Evolutionary conservation across 2,329 filamentous ascomycete genomes (phyloP), one percentile per base, ranked within the genome.

Genomic region (Cryphonectria naterciae): DNA sequence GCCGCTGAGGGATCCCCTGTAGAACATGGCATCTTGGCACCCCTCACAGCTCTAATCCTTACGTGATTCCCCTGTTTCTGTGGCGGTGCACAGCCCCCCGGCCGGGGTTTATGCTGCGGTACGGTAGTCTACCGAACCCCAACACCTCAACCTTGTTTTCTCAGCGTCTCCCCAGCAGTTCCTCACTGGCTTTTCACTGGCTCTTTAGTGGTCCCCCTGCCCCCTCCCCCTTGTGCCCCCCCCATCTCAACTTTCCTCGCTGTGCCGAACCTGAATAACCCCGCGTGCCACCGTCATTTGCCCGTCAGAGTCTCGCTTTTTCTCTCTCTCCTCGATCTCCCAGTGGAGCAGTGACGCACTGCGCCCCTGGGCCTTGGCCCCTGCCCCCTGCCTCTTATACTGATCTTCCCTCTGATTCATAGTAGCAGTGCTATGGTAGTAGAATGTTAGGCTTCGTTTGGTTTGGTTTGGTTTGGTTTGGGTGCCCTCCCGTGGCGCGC

Each of bases 301-400:
- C 37, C 58, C 37, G n/a, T 64, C 61, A 46, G 22, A n/a, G 61
- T 46, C 37, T n/a, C 61, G 46, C 22, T 49, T 49, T 49, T 49
- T 32, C 3, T 32, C 4, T 32, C 32, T 11, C 11, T 39, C 22
- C 19, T 61, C 56, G 52, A 43, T 68, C 39, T 60, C 64, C 41
- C 46, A 61, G 66, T 68, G 67, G 67, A 52, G 46, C 67, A 37
- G 67, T 68, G 67, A 68, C 67, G 67, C 67, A 68, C 67, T 64
- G 67, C 60, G 58, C 58, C 65, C 54, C 52, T 64, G 61, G 25
- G 43, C n/a, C 41, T n/a, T 54, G 28, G 61, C 61, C 46, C 64
- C 46, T 54, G 28, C 46, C 56, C 56, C 56, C 66, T 67, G 52
- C n/a, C 37, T 11, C 52, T 65, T 25, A 54, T 54, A 54, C n/a